Conservation (phyloP, 805 yeast species). For the Candida railenensis region DNA sequence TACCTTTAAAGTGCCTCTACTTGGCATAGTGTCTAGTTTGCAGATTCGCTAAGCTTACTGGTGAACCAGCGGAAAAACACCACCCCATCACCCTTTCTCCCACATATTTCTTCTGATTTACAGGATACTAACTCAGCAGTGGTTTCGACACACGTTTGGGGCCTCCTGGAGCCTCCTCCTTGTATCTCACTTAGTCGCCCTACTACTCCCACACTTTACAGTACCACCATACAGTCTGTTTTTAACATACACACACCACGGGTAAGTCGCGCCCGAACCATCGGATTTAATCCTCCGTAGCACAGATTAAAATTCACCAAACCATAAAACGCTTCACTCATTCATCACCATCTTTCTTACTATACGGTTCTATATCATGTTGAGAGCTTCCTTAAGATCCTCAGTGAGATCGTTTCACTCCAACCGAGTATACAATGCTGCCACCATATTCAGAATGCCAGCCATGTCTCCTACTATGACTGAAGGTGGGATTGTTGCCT, state of each 20-base stretch:
- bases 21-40: no score
- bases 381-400: constrained; percentile 15
- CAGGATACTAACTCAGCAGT: no score
- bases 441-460: constrained; percentile 78
- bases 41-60: no score
- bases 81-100: no score
- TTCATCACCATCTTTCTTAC: neutral
- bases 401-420: constrained; percentile 28
- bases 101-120: no score
- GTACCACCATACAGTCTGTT: neutral
- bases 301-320: neutral
- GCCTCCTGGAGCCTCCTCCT: no score
- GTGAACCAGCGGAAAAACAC: no score
- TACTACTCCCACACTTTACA: neutral
- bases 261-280: constrained; percentile 6
- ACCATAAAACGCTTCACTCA: neutral
- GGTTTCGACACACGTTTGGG: no score
- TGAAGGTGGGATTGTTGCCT: constrained; percentile 85
- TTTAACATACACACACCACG: neutral
- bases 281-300: constrained; percentile 3
- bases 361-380: constrained; percentile 9
- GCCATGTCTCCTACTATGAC: constrained; percentile 99
- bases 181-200: no score
- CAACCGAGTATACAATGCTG: constrained; percentile 27
- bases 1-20: no score